Conservation (phyloP, 163 green algal genomes). For the Chloroidium sp. region DNA sequence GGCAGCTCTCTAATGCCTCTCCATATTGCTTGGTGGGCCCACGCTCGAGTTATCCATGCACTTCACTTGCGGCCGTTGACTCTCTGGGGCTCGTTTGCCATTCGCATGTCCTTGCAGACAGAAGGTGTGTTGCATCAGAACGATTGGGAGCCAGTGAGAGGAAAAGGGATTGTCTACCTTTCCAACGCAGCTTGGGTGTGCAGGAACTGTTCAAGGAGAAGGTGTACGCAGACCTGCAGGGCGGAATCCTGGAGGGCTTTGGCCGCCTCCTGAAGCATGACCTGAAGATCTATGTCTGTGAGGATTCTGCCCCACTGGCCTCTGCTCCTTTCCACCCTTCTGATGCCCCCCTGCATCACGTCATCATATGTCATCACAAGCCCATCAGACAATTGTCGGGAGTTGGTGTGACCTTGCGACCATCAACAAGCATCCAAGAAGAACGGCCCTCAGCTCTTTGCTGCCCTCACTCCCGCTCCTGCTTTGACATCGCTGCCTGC, state of each 20-base stretch:
- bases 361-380: no score
- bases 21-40: neutral
- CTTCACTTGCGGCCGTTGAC: no score
- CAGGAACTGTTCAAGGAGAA: constrained; percentile 42
- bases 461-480: neutral
- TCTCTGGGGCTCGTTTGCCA: no score
- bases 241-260: constrained; percentile 51
- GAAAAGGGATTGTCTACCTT: neutral
- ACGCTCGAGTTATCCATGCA: no score
- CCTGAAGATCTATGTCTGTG: constrained; percentile 47
- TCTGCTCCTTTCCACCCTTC: constrained; percentile 7
- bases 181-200: neutral
- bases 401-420: neutral
- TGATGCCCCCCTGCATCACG: neutral
- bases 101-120: no score
- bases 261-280: constrained; percentile 44
- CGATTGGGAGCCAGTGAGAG: neutral
- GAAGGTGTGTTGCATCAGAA: no score
- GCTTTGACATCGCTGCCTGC: neutral
- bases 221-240: constrained; percentile 38
- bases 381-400: no score
- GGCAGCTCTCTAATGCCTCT: neutral
- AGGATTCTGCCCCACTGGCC: constrained; percentile 27
- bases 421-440: neutral
- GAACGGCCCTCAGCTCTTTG: neutral